Base-by-base conservation (phyloP, 257 asterid genomes). In the Przewalskia tangutica region DNA sequence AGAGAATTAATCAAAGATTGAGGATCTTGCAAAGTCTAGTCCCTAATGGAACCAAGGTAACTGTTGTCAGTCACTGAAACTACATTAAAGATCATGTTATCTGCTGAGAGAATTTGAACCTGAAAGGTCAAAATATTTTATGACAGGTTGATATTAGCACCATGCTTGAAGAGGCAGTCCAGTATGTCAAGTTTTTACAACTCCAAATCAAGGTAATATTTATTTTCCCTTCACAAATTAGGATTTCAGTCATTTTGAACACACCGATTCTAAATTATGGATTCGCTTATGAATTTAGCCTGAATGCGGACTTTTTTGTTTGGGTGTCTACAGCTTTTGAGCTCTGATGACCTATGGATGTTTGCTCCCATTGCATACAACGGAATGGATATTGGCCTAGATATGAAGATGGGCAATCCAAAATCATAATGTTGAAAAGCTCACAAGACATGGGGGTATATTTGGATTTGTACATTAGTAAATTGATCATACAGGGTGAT, bases 91-190 rank as follows among this genome's bases (percentile, higher is more conserved):
- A 46, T 71, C 38, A 20, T 71, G 12, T 5, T 9, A 65, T 62
- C 59, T 44, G 7, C 54, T 36, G 7, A 54, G 82, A 85, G 11
- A 32, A 81, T 23, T 9, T 50, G 59, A 60, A 68, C n/a, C 7
- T 81, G 4, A 23, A 7, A 23, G 20, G 38, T 18, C 36, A 34
- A 48, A 11, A 12, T 14, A 53, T 44, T 16, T 13, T 6, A 59
- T 34, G 9, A 73, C 42, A 90, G 93, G 97, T 93, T 84, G 97
- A 93, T 84, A 93, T 95, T 77, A 95, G 98, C 90, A 93, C 98
- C 77, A 95, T 95, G 98, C 94, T 95, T 7, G 98, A 95, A 90
- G 98, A 93, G 90, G 98, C 98, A 0, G 98, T 91, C 59, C 90
- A 89, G 23, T 95, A 95, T 62, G 97, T 95, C 4, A 95, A 93